Evolutionary conservation across 495 filamentous ascomycete genomes (phyloP).

Genomic region (Daldinia grandis): DNA sequence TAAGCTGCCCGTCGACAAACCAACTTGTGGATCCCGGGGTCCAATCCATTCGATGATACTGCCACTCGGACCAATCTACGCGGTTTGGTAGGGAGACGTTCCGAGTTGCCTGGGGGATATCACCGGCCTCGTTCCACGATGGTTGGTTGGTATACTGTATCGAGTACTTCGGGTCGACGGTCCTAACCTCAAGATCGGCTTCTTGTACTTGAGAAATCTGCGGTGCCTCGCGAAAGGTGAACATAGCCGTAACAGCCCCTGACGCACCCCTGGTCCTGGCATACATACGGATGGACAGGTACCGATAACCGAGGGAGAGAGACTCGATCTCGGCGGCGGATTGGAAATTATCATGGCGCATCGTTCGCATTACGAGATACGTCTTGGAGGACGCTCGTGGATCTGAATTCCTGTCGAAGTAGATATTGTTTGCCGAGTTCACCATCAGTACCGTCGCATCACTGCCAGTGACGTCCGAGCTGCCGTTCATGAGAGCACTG

Average conservation of each 20-base stretch:
- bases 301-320: constrained; percentile 59
- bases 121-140: constrained; percentile 53
- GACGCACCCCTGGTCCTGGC: constrained; percentile 59
- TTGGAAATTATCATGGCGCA: constrained; percentile 63
- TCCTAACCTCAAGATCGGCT: constrained; percentile 79
- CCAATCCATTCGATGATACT: constrained; percentile 78
- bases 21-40: constrained; percentile 59
- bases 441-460: constrained; percentile 62
- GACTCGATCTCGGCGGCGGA: constrained; percentile 72
- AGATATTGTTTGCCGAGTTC: constrained; percentile 72
- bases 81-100: constrained; percentile 55
- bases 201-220: constrained; percentile 66
- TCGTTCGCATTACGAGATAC: constrained; percentile 69
- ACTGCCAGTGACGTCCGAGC: constrained; percentile 48
- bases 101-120: constrained; percentile 54
- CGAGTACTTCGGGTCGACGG: constrained; percentile 60
- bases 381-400: constrained; percentile 50
- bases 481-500: constrained; percentile 39
- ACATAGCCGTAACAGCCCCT: constrained; percentile 74
- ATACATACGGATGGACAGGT: constrained; percentile 68
- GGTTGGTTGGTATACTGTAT: constrained; percentile 83
- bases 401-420: constrained; percentile 59
- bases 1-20: constrained; percentile 67
- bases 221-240: constrained; percentile 63
- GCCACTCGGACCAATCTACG: constrained; percentile 69